Base-by-base conservation (phyloP, 78 protist species). In the Tieghemostelium lacteum region DNA sequence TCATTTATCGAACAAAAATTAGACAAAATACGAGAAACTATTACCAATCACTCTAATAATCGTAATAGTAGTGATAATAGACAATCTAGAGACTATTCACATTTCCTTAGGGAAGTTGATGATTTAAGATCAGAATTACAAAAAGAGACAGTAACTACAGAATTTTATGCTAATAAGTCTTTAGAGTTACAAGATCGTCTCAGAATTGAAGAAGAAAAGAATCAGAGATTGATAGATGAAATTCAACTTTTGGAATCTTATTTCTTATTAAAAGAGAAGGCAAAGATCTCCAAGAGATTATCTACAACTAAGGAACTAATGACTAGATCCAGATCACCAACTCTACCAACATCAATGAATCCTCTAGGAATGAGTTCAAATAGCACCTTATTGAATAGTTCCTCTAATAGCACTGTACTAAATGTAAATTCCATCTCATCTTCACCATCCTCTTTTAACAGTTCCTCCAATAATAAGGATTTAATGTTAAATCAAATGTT, bases 141-240 rank as follows among this genome's bases (percentile, higher is more conserved):
- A 45, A 78, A 78, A 54, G 88, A 78, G 39, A 54, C 77, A 2
- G 88, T 65, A 2, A 69, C 64, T 3, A 24, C 88, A 0, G 75
- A 78, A 37, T 69, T 66, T 33, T 78, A 54, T 31, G 75, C 63
- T 6, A 75, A 29, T 45, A 78, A 78, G 33, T 66, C 49, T 22
- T 24, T 37, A 28, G 88, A 78, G 29, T 28, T 78, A 17, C 76
- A 65, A 26, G 88, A 78, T 37, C 45, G 54, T 20, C 64, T 78
- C 16, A 55, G 75, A n/a, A 17, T 61, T 17, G 88, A 78, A 28
- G 88, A 78, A 67, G 88, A 78, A 60, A 78, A 78, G 69, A 78
- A 78, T 78, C 75, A 78, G 34, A 78, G 65, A 66, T 29, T 78
- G 28, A 66, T 78, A 10, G 88, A 78, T 12, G 88, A 78, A 29